Evolutionary conservation across 345 rosid genomes (phyloP), one percentile per base, ranked within the genome.

Genomic region (Eucalyptus leucophloia): DNA sequence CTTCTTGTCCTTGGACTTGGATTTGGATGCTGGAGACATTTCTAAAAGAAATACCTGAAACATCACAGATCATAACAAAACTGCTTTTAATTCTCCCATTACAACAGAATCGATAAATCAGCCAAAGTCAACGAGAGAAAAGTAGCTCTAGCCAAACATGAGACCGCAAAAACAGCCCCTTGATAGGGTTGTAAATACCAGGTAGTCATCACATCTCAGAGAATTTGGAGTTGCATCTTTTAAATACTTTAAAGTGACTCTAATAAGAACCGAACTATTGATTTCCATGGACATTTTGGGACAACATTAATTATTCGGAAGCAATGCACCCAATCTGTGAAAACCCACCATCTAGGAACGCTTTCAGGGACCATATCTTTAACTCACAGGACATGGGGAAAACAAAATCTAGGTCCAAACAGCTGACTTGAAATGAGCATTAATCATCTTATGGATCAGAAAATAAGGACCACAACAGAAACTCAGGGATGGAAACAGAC

Each of bases 1-100:
- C 91, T 93, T 96, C 93, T 94, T 97, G 88, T 96, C 98, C 94
- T 96, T 96, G 15, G 98, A 93, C 94, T 95, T 95, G 15, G 95
- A 91, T 88, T 92, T 96, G 86, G 97, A 91, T 47, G 91, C 94
- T 80, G 95, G 94, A 92, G 98, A 96, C 99, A 97, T 97, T 90
- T 53, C 60, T 17, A 30, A 87, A 49, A 87, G 44, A 49, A 49
- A 34, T 51, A 87, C 65, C 60, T 87, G 60, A 19, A 34, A 87
- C 88, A 16, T 87, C 83, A 21, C 83, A 77, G 83, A 40, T 77
- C 83, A 77, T 77, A 40, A 77, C 47, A 77, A 77, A 6, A 77
- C 83, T 77, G 47, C 83, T 21, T 77, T 77, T 37, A 40, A 40
- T 77, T 77, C 26, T 77, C 83, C 83, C 83, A 77, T 37, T 40